phyloP scores from a whole-genome alignment of 106 monocot species.

The Apostasia ramifera region DNA sequence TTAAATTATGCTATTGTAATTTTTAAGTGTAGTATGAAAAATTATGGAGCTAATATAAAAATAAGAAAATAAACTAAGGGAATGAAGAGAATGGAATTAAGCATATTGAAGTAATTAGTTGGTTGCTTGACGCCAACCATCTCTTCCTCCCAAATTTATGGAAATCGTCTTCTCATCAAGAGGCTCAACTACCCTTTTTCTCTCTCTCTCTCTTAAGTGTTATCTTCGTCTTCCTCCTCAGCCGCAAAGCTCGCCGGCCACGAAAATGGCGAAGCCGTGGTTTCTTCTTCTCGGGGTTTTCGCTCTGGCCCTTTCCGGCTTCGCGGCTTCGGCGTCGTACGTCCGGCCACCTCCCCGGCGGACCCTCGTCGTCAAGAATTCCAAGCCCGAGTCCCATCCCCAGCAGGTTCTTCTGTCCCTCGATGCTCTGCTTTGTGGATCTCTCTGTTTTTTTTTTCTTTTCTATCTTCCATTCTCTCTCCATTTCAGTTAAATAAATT shows the following conservation, averaged over 20 bases:
- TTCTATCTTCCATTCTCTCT: not conserved
- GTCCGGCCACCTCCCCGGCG: slow-evolving; percentile 33
- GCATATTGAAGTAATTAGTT: not conserved
- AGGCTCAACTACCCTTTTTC: not conserved
- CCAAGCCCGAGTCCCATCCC: slow-evolving; percentile 35
- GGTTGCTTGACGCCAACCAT: not conserved
- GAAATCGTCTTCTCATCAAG: not conserved
- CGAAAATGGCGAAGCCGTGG: not conserved
- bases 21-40: too few relatives aligned
- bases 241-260: not conserved
- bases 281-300: not conserved
- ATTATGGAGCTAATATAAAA: too few relatives aligned
- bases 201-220: not conserved
- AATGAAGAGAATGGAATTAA: too few relatives aligned
- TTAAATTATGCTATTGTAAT: too few relatives aligned
- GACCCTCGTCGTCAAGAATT: slow-evolving; percentile 12
- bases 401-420: slow-evolving; percentile 27
- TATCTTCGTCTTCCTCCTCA: not conserved
- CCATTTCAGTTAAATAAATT: too few relatives aligned
- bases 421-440: too few relatives aligned
- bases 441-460: not conserved
- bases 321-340: slow-evolving; percentile 3
- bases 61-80: too few relatives aligned
- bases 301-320: not conserved
- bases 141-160: not conserved